Evolutionary conservation across 495 filamentous ascomycete genomes (phyloP).

Genomic region (Alectoria sarmentosa): DNA sequence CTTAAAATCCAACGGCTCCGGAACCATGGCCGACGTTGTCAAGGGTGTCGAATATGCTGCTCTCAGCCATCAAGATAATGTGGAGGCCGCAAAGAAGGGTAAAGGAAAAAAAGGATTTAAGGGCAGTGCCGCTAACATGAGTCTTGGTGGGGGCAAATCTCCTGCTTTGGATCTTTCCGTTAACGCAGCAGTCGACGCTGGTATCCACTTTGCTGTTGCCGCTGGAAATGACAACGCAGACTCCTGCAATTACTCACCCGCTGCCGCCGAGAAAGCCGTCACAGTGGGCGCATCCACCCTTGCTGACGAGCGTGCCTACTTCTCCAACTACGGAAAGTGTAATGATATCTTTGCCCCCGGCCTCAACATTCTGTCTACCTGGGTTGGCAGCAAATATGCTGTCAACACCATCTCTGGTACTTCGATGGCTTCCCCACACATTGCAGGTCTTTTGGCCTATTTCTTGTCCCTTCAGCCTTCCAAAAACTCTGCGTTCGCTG

Average conservation of each 20-base stretch:
- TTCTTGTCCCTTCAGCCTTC: constrained; percentile 92
- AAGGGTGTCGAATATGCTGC: constrained; percentile 97
- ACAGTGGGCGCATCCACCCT: constrained; percentile 95
- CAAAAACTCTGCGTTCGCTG: constrained; percentile 79
- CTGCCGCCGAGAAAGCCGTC: constrained; percentile 83
- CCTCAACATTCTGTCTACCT: constrained; percentile 93
- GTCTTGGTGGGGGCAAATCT: constrained; percentile 93
- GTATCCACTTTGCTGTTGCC: constrained; percentile 95
- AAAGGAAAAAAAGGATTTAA: constrained; percentile 89
- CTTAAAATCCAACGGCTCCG: constrained; percentile 91
- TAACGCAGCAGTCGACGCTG: constrained; percentile 83
- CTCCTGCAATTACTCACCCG: constrained; percentile 99
- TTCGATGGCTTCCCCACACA: constrained; percentile 98
- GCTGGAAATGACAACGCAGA: constrained; percentile 98
- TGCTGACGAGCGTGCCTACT: constrained; percentile 94
- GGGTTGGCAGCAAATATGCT: constrained; percentile 91
- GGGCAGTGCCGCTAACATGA: constrained; percentile 99
- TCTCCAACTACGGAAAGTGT: constrained; percentile 99
- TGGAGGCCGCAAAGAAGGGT: constrained; percentile 67
- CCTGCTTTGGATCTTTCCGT: constrained; percentile 82
- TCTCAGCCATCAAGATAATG: constrained; percentile 63
- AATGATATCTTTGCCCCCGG: constrained; percentile 99
- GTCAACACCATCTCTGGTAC: constrained; percentile 98
- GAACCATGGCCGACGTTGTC: constrained; percentile 97
- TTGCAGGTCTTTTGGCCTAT: constrained; percentile 94